These are phyloP conservation scores for Chaetomidium leptoderma DNA, from an alignment of 495 filamentous ascomycete species.

Conservation along the genomic window DNA sequence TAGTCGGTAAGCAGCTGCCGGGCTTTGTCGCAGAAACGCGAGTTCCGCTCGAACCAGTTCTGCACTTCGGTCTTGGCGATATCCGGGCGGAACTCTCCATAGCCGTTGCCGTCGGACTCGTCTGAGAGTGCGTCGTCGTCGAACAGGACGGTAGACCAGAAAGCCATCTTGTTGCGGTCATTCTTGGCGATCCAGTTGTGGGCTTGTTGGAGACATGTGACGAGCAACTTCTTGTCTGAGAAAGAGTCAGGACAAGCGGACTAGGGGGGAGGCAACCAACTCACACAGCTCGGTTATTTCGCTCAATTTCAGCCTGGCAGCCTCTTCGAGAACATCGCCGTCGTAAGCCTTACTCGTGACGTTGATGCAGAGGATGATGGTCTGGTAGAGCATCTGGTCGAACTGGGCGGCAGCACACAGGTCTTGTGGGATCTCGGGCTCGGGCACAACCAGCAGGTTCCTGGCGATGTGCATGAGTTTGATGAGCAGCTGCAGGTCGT, in stretches of 20 bases:
- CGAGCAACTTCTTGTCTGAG: slow-evolving; percentile 78
- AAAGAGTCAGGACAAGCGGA: slow-evolving; percentile 20
- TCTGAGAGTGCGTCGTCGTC: slow-evolving; percentile 49
- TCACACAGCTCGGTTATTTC: slow-evolving; percentile 54
- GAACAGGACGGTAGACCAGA: slow-evolving; percentile 81
- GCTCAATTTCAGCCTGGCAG: slow-evolving; percentile 43
- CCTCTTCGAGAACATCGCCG: slow-evolving; percentile 73
- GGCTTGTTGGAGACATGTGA: slow-evolving; percentile 82
- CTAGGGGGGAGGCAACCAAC: slow-evolving; percentile 10
- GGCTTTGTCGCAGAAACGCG: slow-evolving; percentile 41
- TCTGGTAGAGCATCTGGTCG: slow-evolving; percentile 75
- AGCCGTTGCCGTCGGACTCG: slow-evolving; percentile 42
- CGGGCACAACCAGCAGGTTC: slow-evolving; percentile 75
- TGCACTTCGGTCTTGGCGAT: slow-evolving; percentile 41
- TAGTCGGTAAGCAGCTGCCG: slow-evolving; percentile 39
- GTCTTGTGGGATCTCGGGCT: slow-evolving; percentile 72
- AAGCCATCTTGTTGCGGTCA: slow-evolving; percentile 81
- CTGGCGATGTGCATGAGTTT: slow-evolving; percentile 78
- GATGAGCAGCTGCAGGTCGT: slow-evolving; percentile 79
- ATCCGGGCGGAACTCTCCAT: slow-evolving; percentile 44
- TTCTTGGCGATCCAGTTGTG: slow-evolving; percentile 92
- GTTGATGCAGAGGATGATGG: slow-evolving; percentile 78
- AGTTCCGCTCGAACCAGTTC: slow-evolving; percentile 53
- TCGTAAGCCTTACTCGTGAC: slow-evolving; percentile 89
- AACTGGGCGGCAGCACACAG: slow-evolving; percentile 74